Conservation (phyloP, 2,329 filamentous ascomycete species). For the Penicillium sp. region DNA sequence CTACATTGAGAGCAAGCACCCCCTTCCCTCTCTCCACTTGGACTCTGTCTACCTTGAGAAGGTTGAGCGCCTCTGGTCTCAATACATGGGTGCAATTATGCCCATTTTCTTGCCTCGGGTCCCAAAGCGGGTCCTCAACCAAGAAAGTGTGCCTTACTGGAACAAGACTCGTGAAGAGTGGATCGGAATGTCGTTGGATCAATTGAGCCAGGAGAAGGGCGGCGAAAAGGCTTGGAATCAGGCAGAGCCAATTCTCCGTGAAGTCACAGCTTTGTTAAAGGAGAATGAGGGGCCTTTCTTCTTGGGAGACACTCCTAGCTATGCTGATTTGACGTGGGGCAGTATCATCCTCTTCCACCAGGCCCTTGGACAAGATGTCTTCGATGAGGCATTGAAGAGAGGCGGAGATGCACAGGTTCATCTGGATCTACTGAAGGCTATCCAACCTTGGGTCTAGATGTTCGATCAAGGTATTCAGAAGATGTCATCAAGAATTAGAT, state of each 20-base stretch:
- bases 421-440: slow-evolving; percentile 12
- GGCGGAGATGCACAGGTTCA: slow-evolving; percentile 18
- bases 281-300: slow-evolving; percentile 61
- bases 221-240: slow-evolving; percentile 51
- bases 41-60: slow-evolving; percentile 53
- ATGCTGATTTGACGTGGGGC: slow-evolving; percentile 61
- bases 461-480: not conserved
- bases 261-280: slow-evolving; percentile 50
- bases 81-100: slow-evolving; percentile 32
- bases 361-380: slow-evolving; percentile 41
- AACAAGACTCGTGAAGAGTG: slow-evolving; percentile 50
- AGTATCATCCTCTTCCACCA: slow-evolving; percentile 50
- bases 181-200: slow-evolving; percentile 56
- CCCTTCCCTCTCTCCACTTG: slow-evolving; percentile 59
- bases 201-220: slow-evolving; percentile 52
- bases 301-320: slow-evolving; percentile 56
- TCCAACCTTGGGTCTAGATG: slow-evolving; percentile 1
- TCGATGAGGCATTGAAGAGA: slow-evolving; percentile 38
- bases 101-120: slow-evolving; percentile 53
- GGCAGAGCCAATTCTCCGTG: slow-evolving; percentile 40
- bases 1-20: slow-evolving; percentile 60
- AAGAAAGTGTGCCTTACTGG: slow-evolving; percentile 58
- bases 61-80: slow-evolving; percentile 43
- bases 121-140: slow-evolving; percentile 53
- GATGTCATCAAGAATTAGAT: no score